Evolutionary conservation across 768 basidiomycete genomes (phyloP).

Genomic region (Stropharia rugosoannulata): DNA sequence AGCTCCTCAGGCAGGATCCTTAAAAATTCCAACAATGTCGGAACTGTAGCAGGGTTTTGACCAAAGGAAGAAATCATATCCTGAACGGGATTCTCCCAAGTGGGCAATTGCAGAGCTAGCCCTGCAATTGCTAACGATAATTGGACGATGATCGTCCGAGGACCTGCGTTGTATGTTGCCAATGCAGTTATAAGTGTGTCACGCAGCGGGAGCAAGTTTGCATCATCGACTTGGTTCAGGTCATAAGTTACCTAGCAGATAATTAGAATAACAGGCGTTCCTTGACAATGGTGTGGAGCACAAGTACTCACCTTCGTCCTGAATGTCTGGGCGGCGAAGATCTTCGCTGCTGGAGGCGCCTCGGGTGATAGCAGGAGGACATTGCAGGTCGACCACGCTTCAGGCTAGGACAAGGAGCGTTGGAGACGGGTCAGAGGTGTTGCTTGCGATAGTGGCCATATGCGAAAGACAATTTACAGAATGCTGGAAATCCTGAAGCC

Average conservation of each 20-base stretch:
- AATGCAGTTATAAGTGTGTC: conserved; percentile 85
- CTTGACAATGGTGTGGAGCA: conserved; percentile 9
- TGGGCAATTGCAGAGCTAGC: conserved; percentile 83
- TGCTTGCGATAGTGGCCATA: conserved; percentile 60
- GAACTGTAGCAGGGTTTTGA: conserved; percentile 78
- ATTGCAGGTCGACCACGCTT: conserved; percentile 97
- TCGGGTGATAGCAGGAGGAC: conserved; percentile 82
- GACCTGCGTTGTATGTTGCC: conserved; percentile 69
- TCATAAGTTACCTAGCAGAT: conserved; percentile 85
- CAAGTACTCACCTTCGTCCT: conserved; percentile 75
- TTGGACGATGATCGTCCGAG: conserved; percentile 83
- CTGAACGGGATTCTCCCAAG: conserved; percentile 82
- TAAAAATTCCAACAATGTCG: conserved; percentile 84
- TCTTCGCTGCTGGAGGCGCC: conserved; percentile 74
- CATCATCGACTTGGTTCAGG: conserved; percentile 78
- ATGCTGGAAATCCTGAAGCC: conserved; percentile 99
- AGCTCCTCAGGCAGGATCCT: conserved; percentile 91
- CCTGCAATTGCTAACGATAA: conserved; percentile 89
- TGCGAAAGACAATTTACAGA: conserved; percentile 89
- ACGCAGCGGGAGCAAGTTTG: conserved; percentile 74
- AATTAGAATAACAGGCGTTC: conserved; percentile 29
- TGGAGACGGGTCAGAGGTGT: conserved; percentile 64
- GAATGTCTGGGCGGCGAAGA: conserved; percentile 97
- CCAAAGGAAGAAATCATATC: conserved; percentile 86
- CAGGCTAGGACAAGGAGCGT: conserved; percentile 75